Base-by-base conservation (phyloP, 2,329 filamentous ascomycete genomes). In the Cladosporium halotolerans region DNA sequence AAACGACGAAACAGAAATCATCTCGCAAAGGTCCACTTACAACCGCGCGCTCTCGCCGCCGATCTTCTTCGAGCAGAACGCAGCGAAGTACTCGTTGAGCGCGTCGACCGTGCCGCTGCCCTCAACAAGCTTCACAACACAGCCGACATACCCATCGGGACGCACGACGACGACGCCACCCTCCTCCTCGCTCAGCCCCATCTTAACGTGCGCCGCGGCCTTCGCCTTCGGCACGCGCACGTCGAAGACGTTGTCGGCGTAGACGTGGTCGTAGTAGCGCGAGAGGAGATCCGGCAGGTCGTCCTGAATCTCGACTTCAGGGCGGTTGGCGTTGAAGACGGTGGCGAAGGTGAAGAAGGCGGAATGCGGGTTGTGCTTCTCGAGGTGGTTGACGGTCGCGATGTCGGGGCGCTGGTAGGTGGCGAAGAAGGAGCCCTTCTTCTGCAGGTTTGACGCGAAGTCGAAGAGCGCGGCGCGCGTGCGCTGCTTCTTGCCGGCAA, bases 91-190 rank as follows among this genome's bases (percentile, higher is more conserved):
- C 58, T 80, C 77, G 65, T 96, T 88, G 61, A 96, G 73, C 13
- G 93, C 88, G 63, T 95, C 87, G 0, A 88, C 83, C 0, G 90
- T 96, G 13, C 83, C 88, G 54, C 72, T 81, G 0, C 90, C 91
- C 68, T 92, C 85, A 1, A 81, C 84, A 18, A 96, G 73, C 61
- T 78, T 78, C 9, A 87, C 80, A 3, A 90, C 86, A 57, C 88
- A 79, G 18, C 86, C 88, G 28, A 96, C 85, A 68, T 96, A 93
- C 7, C 89, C 89, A 68, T 96, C 90, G 0, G 91, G 90, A 42
- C 90, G 76, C 7, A 95, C 88, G 9, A 96, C 86, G 1, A 95
- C 84, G 2, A 96, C 80, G 53, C 86, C 89, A 9, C 89, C 89
- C 57, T 75, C 79, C 57, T 87, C 82, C 63, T 85, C 76, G 58